These are phyloP conservation scores for Phytophthora tentaculata DNA, from an alignment of 352 stramenopile genomes.

Conservation along the genomic window DNA sequence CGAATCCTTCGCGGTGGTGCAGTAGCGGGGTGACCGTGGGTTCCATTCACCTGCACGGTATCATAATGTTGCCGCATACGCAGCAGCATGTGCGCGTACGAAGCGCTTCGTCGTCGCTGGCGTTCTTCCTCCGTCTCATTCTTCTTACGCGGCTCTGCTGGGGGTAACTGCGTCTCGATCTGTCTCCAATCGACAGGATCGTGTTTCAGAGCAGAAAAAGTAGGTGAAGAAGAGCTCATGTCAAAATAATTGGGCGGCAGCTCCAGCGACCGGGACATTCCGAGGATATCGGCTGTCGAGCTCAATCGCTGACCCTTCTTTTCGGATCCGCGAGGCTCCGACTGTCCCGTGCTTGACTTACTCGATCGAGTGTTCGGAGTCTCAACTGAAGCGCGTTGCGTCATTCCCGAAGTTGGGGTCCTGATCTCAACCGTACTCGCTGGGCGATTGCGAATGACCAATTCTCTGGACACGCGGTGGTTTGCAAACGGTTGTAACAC, in stretches of 20 bases:
- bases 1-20: slow-evolving; percentile 32
- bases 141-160: slow-evolving; percentile 13
- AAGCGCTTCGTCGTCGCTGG: slow-evolving; percentile 26
- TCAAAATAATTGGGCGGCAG: slow-evolving; percentile 36
- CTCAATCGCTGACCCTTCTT: slow-evolving; percentile 28
- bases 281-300: slow-evolving; percentile 39
- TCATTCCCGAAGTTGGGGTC: slow-evolving; percentile 2
- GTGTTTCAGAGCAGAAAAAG: slow-evolving; percentile 12
- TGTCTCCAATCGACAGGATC: slow-evolving; percentile 13
- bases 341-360: slow-evolving; percentile 10
- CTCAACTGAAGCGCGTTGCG: slow-evolving; percentile 19
- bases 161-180: slow-evolving; percentile 16
- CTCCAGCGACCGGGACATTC: slow-evolving; percentile 27
- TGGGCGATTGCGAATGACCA: slow-evolving; percentile 12
- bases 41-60: slow-evolving; percentile 32
- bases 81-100: slow-evolving; percentile 34
- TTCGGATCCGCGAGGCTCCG: slow-evolving; percentile 19
- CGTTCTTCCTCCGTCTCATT: slow-evolving; percentile 39
- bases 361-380: slow-evolving; percentile 14
- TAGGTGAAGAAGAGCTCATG: slow-evolving; percentile 31
- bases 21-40: slow-evolving; percentile 15
- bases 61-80: slow-evolving; percentile 39
- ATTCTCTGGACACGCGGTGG: slow-evolving; percentile 25
- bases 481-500: slow-evolving; percentile 27
- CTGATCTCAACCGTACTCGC: slow-evolving; percentile 12